Percentiles rank a stretch among this genome's conserved stretches.
phyloP scores from a whole-genome alignment of 2,329 filamentous ascomycete genomes.

The Arthrobotrys megalospora region DNA sequence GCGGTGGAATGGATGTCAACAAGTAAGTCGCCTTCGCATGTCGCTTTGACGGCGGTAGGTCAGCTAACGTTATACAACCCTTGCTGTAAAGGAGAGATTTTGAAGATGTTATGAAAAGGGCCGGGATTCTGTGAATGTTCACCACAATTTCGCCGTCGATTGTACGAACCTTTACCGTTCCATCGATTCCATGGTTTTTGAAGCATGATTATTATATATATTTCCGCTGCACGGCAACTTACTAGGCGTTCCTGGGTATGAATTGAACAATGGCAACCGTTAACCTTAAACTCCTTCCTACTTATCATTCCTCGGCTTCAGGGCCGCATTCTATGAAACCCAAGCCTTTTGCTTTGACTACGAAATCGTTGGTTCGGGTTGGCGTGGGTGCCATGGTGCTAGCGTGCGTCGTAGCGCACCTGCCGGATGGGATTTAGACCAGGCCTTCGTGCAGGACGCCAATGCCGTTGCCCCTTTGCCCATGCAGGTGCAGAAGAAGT shows the following conservation, averaged over 20 bases:
- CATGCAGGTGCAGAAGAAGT: constrained; percentile 35
- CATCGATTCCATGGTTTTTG: neutral
- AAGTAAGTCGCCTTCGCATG: constrained; percentile 60
- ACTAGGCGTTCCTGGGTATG: neutral
- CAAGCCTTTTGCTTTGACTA: constrained; percentile 23
- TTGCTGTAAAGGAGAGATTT: constrained; percentile 78
- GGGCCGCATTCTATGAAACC: constrained; percentile 3
- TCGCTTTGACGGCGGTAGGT: neutral
- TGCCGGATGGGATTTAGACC: constrained; percentile 53
- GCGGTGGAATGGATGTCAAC: constrained; percentile 79
- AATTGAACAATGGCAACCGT: constrained; percentile 6
- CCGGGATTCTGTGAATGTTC: constrained; percentile 80
- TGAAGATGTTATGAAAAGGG: constrained; percentile 85
- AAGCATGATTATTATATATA: constrained; percentile 3
- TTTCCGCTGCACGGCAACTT: neutral
- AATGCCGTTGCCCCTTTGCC: constrained; percentile 47
- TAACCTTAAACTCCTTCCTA: constrained; percentile 1
- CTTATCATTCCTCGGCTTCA: constrained; percentile 13
- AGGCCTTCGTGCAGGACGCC: constrained; percentile 35
- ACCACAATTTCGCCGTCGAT: neutral
- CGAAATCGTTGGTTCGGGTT: constrained; percentile 18
- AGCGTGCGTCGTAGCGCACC: constrained; percentile 44
- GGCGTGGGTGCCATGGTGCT: constrained; percentile 16
- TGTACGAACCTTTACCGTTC: neutral
- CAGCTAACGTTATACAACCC: constrained; percentile 9